Evolutionary conservation across 495 filamentous ascomycete genomes (phyloP).

Genomic region (Durotheca rogersii): DNA sequence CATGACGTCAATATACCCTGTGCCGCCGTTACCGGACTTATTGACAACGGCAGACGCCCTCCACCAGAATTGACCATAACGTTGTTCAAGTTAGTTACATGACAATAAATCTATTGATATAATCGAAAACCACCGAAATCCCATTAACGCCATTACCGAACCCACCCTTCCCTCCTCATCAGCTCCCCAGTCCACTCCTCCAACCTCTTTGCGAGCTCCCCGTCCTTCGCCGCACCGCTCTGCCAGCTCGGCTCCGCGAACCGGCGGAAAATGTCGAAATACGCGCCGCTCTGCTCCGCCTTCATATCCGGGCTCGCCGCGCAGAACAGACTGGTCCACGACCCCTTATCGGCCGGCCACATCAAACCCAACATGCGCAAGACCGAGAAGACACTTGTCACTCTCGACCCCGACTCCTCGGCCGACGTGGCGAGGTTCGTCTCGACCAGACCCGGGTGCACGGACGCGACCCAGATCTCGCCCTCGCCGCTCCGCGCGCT

Average conservation of each 20-base stretch:
- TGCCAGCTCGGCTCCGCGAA: slow-evolving; percentile 37
- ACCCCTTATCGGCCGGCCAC: slow-evolving; percentile 39
- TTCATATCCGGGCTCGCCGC: slow-evolving; percentile 43
- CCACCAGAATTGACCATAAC: too few species aligned
- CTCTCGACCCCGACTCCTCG: slow-evolving; percentile 14
- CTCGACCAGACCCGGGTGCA: slow-evolving; percentile 49
- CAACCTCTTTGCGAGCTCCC: slow-evolving; percentile 30
- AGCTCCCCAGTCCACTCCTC: slow-evolving; percentile 32
- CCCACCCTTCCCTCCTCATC: slow-evolving; percentile 30
- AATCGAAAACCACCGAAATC: slow-evolving; percentile 28
- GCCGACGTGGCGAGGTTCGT: slow-evolving; percentile 35
- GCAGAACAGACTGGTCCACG: slow-evolving; percentile 44
- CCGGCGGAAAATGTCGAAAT: slow-evolving; percentile 33
- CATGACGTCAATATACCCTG: too few species aligned
- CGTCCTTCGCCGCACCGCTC: slow-evolving; percentile 35
- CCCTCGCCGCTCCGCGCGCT: slow-evolving; percentile 32
- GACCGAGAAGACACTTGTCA: slow-evolving; percentile 27
- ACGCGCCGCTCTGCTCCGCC: slow-evolving; percentile 41
- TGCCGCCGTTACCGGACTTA: too few species aligned
- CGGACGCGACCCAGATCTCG: slow-evolving; percentile 43
- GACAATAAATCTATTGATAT: too few species aligned
- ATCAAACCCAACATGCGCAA: slow-evolving; percentile 30
- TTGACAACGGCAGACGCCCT: too few species aligned
- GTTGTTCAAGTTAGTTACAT: too few species aligned
- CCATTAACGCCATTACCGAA: slow-evolving; percentile 25